Base-by-base conservation (phyloP, 192 early-diverging fungal species). In the Rhizophagus clarus region DNA sequence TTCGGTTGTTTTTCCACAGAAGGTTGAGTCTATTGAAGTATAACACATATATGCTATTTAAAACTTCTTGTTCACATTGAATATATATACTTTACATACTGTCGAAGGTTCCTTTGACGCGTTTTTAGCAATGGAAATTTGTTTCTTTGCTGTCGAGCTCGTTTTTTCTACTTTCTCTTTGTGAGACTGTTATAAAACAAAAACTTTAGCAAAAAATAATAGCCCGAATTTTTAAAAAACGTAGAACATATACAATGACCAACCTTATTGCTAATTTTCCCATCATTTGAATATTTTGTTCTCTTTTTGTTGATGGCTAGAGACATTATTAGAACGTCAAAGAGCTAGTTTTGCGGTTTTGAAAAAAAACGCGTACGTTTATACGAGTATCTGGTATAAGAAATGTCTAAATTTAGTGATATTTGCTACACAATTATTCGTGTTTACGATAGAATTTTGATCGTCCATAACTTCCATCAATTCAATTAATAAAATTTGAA, bases 21-120 rank as follows among this genome's bases (percentile, higher is more conserved):
- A 56, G 49, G 12, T 77, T 69, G 14, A n/a, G 8, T 31, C n/a
- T 24, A 26, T 77, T 67, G 76, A 26, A 24, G 24, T 60, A 69
- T 61, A 40, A 40, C 37, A 40, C 37, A 22, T 22, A 37, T 51
- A 14, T 51, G 17, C 61, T 3, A 12, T 10, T 60, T 61, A 67
- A n/a, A 22, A 29, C 11, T 31, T 15, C 14, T 9, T 9, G 62
- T 14, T 37, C 2, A 6, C 3, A 26, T 11, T 29, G 28, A 31
- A 61, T 31, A 68, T 12, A 34, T 26, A 45, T 45, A 45, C 11
- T 45, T 45, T 45, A 45, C 42, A 4, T 45, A 26, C 12, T 9
- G 34, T 12, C n/a, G 24, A 6, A 42, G 37, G 20, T 29, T n/a
- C n/a, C 34, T 71, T 32, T 29, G 77, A 66, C 29, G 17, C 32